Conservation (phyloP, 2,329 filamentous ascomycete genomes). For the Ascochyta koolunga region DNA sequence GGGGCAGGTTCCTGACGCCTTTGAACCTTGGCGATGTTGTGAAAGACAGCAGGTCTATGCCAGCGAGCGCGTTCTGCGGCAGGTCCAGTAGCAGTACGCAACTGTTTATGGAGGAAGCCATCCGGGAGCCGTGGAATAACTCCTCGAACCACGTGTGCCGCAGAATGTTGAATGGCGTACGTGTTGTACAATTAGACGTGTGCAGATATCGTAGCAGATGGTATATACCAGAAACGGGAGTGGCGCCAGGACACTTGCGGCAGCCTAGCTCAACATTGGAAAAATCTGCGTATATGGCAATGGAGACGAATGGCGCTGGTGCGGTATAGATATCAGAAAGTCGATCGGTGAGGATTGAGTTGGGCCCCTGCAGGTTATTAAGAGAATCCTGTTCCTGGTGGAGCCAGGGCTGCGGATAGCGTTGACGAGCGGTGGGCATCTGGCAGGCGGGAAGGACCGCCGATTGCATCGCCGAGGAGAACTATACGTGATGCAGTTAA, state of each 20-base stretch:
- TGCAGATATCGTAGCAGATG: slow-evolving; percentile 13
- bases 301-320: not conserved
- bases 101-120: slow-evolving; percentile 44
- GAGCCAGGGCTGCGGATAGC: slow-evolving; percentile 23
- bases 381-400: slow-evolving; percentile 16
- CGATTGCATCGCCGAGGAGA: slow-evolving; percentile 23
- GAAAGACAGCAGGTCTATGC: slow-evolving; percentile 65
- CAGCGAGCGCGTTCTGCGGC: slow-evolving; percentile 56
- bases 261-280: slow-evolving; percentile 9
- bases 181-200: not conserved
- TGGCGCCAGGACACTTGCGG: slow-evolving; percentile 12
- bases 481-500: slow-evolving; percentile 22
- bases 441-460: slow-evolving; percentile 19
- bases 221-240: slow-evolving; percentile 24
- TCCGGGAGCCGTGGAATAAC: slow-evolving; percentile 41
- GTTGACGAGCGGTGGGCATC: slow-evolving; percentile 19
- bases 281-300: not conserved
- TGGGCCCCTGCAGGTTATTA: slow-evolving; percentile 3
- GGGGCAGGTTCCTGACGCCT: slow-evolving; percentile 64
- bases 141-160: slow-evolving; percentile 43
- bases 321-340: not conserved
- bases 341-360: not conserved
- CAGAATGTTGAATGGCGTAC: slow-evolving; percentile 37
- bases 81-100: slow-evolving; percentile 54
- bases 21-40: slow-evolving; percentile 66